phyloP scores from a whole-genome alignment of 768 basidiomycete species.

The Termitomyces sp. region DNA sequence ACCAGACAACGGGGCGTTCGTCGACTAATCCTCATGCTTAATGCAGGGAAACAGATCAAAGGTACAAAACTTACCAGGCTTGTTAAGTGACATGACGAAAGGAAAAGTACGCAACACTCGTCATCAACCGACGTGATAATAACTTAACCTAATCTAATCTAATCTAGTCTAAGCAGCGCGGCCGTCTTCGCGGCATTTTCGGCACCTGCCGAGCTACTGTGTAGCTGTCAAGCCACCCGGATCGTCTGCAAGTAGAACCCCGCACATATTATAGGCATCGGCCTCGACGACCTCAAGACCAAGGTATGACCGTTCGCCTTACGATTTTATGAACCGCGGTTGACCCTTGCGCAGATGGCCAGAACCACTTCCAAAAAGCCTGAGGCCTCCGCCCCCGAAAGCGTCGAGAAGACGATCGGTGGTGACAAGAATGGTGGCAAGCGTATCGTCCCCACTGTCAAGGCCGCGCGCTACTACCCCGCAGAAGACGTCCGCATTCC shows the following conservation, averaged over 20 bases:
- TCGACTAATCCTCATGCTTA: slow-evolving; percentile 25
- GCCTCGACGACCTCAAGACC: slow-evolving; percentile 47
- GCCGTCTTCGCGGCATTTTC: slow-evolving; percentile 3
- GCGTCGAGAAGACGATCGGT: slow-evolving; percentile 77
- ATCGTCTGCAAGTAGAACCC: slow-evolving; percentile 21
- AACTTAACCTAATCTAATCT: slow-evolving; percentile 25
- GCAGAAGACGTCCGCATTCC: slow-evolving; percentile 90
- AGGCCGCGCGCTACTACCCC: slow-evolving; percentile 90
- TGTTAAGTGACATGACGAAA: slow-evolving; percentile 7
- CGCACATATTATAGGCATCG: slow-evolving; percentile 38
- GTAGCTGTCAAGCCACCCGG: slow-evolving; percentile 40
- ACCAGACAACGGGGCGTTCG: slow-evolving; percentile 61
- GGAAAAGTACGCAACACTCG: neutral
- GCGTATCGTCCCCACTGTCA: slow-evolving; percentile 79
- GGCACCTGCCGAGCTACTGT: slow-evolving; percentile 37
- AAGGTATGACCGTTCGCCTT: slow-evolving; percentile 30
- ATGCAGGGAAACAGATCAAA: neutral
- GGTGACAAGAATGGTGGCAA: slow-evolving; percentile 89
- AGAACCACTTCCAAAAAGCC: slow-evolving; percentile 80
- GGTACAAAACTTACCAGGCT: slow-evolving; percentile 5
- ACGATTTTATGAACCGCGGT: neutral
- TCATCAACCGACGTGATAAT: neutral
- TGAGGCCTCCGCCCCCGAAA: slow-evolving; percentile 54
- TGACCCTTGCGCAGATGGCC: slow-evolving; percentile 51
- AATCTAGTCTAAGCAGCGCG: slow-evolving; percentile 4